Evolutionary conservation across 2,329 filamentous ascomycete species (phyloP), one percentile per base, ranked within the genome.

Genomic region (Microsporum canis): DNA sequence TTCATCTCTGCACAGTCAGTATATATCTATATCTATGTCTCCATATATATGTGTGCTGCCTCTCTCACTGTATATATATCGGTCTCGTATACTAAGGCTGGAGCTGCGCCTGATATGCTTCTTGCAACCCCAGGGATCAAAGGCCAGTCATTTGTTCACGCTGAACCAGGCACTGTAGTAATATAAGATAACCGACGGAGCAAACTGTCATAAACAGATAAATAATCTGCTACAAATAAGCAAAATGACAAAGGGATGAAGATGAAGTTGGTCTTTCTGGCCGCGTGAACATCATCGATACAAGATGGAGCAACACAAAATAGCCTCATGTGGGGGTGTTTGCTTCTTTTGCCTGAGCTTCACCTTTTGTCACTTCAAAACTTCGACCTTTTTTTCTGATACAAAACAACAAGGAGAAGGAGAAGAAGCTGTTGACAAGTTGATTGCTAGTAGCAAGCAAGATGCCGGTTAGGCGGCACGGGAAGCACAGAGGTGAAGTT

Each of bases 1-100:
- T 81, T 80, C 84, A 87, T 85, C 67, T 65, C 62, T 60, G 61
- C 53, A 2, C n/a, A 5, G 17, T 51, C 45, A 51, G 45, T 31
- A 31, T 51, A 27, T 51, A 3, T 8, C 34, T 36, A 36, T 10
- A 36, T 36, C 34, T 36, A 23, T 36, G 34, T 10, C 5, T 36
- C 5, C 34, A 36, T 36, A 3, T 36, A 36, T 36, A 36, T 36
- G 10, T 23, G 17, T 23, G 17, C 17, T 23, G 17, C 17, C 17
- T 23, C 17, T 23, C 17, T 23, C 17, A 23, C 17, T 23, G 17
- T 23, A 1, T 23, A 1, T 23, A 23, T 23, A 23, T 23, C 17
- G 17, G 17, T 23, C 17, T 23, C 17, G 17, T 23, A 23, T 23
- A 23, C 17, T 23, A 23, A 23, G 17, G 17, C 17, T 23, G 17